phyloP scores from a whole-genome alignment of 2,329 filamentous ascomycete genomes.

The Neobulgaria alba region DNA sequence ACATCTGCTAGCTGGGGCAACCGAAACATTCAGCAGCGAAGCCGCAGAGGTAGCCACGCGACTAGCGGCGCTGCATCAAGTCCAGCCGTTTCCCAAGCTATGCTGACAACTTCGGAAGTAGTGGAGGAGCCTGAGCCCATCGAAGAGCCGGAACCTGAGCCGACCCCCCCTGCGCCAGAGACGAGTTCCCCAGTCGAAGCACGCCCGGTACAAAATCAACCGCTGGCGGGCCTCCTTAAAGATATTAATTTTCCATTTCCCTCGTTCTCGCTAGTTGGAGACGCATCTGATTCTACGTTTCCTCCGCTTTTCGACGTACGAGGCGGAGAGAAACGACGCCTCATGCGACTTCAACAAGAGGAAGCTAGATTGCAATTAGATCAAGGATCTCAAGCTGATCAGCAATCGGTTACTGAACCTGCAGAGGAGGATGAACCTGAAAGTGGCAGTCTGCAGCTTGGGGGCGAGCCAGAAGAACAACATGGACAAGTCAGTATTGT shows the following conservation, averaged over 20 bases:
- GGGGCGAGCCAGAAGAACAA: constrained; percentile 86
- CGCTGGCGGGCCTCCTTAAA: constrained; percentile 35
- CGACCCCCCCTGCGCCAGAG: background rate
- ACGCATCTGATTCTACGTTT: constrained; percentile 38
- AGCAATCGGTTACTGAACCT: constrained; percentile 37
- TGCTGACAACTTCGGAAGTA: constrained; percentile 45
- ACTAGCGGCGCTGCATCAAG: constrained; percentile 77
- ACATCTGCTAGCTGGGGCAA: constrained; percentile 91
- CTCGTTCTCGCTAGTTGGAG: constrained; percentile 33
- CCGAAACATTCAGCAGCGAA: constrained; percentile 54
- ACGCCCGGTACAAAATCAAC: constrained; percentile 15
- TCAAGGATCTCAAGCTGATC: constrained; percentile 42
- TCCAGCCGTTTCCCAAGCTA: constrained; percentile 58
- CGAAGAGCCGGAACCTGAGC: constrained; percentile 1
- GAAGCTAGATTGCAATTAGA: constrained; percentile 44
- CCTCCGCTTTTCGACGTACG: constrained; percentile 77
- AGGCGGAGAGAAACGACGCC: constrained; percentile 73
- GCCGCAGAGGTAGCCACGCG: constrained; percentile 67
- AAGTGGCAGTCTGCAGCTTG: constrained; percentile 76
- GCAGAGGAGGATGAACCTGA: constrained; percentile 68
- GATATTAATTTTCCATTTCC: constrained; percentile 39
- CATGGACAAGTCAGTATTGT: constrained; percentile 34
- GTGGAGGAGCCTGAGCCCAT: constrained; percentile 33
- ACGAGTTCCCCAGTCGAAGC: constrained; percentile 7
- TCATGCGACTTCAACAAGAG: constrained; percentile 64